phyloP scores from a whole-genome alignment of 768 basidiomycete genomes.

The Lentinula sp. region DNA sequence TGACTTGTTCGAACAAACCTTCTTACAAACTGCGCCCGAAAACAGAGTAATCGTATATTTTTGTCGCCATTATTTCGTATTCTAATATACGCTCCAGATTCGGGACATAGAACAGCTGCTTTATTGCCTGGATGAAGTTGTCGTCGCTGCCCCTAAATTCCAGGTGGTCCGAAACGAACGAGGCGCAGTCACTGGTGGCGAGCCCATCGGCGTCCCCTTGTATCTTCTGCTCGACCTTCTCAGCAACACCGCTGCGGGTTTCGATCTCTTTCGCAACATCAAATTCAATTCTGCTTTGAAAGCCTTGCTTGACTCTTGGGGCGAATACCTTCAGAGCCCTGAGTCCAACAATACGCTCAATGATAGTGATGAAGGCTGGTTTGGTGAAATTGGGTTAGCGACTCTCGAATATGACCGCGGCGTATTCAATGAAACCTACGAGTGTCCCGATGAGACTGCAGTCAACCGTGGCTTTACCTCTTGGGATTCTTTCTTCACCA shows the following conservation, averaged over 20 bases:
- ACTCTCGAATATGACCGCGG: constrained; percentile 4
- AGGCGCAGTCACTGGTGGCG: not conserved
- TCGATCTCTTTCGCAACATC: not conserved
- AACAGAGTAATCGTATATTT: not conserved
- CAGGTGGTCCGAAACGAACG: not conserved
- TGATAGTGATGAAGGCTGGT: constrained; percentile 3
- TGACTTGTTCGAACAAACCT: constrained; percentile 3
- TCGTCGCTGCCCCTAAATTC: not conserved
- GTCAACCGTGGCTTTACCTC: constrained; percentile 29
- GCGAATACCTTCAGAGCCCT: not conserved
- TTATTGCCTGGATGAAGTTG: not conserved
- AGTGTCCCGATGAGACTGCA: constrained; percentile 19
- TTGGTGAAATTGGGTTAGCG: not conserved
- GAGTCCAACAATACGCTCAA: constrained; percentile 1
- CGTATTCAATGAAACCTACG: constrained; percentile 13
- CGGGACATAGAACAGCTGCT: not conserved
- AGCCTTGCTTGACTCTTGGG: not conserved
- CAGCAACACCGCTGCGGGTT: not conserved
- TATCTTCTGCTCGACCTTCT: constrained; percentile 4
- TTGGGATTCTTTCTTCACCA: constrained; percentile 41
- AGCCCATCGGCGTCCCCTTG: constrained; percentile 4
- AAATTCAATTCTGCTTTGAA: not conserved
- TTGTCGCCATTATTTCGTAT: not conserved
- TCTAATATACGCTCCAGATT: not conserved
- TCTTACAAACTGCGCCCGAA: not conserved